Conservation (phyloP, 208 protist genomes). For the Willaertia magna region DNA sequence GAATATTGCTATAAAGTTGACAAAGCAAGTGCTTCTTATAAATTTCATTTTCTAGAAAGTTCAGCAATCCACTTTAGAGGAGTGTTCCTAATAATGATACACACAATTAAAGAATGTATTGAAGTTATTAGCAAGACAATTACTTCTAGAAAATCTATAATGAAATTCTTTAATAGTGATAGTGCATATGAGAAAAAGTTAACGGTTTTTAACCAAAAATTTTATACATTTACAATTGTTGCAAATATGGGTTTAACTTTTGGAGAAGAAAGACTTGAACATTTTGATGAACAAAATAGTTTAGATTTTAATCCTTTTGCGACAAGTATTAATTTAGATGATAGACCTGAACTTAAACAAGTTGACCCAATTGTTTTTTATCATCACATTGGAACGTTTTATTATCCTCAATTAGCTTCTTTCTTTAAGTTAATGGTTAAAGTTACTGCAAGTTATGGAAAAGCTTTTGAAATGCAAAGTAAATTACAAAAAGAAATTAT, state of each 20-base stretch:
- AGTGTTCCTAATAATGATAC: background rate
- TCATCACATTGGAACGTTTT: background rate
- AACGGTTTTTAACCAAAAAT: background rate
- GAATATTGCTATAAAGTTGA: background rate
- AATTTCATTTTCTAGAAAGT: background rate
- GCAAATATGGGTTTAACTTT: background rate
- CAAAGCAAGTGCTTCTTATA: background rate
- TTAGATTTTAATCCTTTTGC: background rate
- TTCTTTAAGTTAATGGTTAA: background rate
- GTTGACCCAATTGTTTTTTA: background rate
- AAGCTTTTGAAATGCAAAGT: background rate
- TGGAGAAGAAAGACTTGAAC: background rate
- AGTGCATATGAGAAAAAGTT: background rate
- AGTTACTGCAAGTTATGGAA: background rate
- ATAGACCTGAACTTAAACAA: background rate
- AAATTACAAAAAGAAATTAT: background rate
- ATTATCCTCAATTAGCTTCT: background rate
- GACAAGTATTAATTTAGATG: background rate
- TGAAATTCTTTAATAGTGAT: background rate
- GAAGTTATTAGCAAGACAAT: background rate
- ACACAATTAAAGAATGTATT: background rate
- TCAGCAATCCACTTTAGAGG: background rate
- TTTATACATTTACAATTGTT: background rate
- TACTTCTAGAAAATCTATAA: background rate
- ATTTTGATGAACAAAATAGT: background rate